These are phyloP conservation scores for Fonsecaea multimorphosa DNA, from an alignment of 2,329 filamentous ascomycete genomes.

Conservation along the genomic window DNA sequence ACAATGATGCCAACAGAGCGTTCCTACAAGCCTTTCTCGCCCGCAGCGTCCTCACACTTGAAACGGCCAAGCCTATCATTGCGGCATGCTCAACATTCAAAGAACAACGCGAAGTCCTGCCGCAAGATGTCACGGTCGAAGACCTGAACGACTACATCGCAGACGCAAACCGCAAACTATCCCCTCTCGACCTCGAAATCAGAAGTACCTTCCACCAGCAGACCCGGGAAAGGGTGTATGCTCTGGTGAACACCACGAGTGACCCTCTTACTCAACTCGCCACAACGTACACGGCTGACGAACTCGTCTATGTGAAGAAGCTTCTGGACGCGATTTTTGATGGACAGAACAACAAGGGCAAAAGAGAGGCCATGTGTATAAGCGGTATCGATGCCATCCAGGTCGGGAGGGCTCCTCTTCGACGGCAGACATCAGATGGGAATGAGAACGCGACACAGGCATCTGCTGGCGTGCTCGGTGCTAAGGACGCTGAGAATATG, in stretches of 20 bases:
- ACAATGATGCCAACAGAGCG: slow-evolving; percentile 75
- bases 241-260: slow-evolving; percentile 84
- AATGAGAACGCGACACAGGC: slow-evolving; percentile 45
- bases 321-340: slow-evolving; percentile 92
- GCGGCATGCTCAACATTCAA: slow-evolving; percentile 74
- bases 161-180: slow-evolving; percentile 73
- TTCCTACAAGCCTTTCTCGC: slow-evolving; percentile 90
- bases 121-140: slow-evolving; percentile 70
- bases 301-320: slow-evolving; percentile 87
- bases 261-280: slow-evolving; percentile 87
- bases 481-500: slow-evolving; percentile 76
- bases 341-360: slow-evolving; percentile 73
- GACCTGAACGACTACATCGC: slow-evolving; percentile 73
- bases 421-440: slow-evolving; percentile 43
- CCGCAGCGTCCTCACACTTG: slow-evolving; percentile 75
- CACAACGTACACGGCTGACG: slow-evolving; percentile 78
- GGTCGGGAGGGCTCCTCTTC: slow-evolving; percentile 58
- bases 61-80: slow-evolving; percentile 74
- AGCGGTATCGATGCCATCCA: slow-evolving; percentile 79
- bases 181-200: slow-evolving; percentile 86
- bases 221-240: slow-evolving; percentile 72
- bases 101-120: slow-evolving; percentile 55
- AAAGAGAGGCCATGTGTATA: slow-evolving; percentile 83
- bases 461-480: slow-evolving; percentile 63
- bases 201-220: slow-evolving; percentile 73